A percentile compares a stretch with the other conserved stretches of the same genome.
These are phyloP conservation scores for Pseudocercospora eumusae DNA, from an alignment of 2,329 filamentous ascomycete genomes.

Conservation along the genomic window DNA sequence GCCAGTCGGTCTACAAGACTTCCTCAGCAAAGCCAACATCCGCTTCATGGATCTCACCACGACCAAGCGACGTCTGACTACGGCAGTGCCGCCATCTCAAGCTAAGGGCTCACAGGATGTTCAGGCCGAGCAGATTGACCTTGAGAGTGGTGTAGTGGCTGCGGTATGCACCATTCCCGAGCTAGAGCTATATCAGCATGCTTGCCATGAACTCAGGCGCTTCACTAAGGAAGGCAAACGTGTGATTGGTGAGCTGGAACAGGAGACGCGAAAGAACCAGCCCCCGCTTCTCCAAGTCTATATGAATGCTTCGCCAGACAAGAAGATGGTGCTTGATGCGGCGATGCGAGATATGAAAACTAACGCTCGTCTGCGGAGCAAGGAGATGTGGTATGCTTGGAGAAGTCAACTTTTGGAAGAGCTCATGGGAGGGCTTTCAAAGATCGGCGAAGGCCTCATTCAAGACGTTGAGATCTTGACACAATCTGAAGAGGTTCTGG, in stretches of 20 bases:
- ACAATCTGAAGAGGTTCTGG: slow-evolving; percentile 68
- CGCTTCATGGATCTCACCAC: slow-evolving; percentile 99
- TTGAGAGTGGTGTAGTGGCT: slow-evolving; percentile 81
- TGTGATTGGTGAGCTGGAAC: slow-evolving; percentile 88
- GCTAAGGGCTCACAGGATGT: slow-evolving; percentile 43
- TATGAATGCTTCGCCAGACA: slow-evolving; percentile 76
- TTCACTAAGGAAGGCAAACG: slow-evolving; percentile 92
- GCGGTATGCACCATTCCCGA: slow-evolving; percentile 90
- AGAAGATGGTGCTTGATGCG: slow-evolving; percentile 86
- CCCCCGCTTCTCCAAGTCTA: slow-evolving; percentile 91
- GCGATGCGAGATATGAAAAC: slow-evolving; percentile 98
- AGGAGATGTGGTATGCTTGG: slow-evolving; percentile 98
- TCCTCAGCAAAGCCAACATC: slow-evolving; percentile 92
- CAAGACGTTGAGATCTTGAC: slow-evolving; percentile 67
- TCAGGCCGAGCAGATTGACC: slow-evolving; percentile 37
- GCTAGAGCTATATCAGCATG: slow-evolving; percentile 91
- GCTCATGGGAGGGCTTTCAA: slow-evolving; percentile 75
- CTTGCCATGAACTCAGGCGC: slow-evolving; percentile 91
- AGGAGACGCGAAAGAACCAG: slow-evolving; percentile 84
- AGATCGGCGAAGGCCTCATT: slow-evolving; percentile 74
- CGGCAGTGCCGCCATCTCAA: slow-evolving; percentile 54
- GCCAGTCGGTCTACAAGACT: slow-evolving; percentile 73
- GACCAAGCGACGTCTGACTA: slow-evolving; percentile 86
- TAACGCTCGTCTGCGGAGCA: slow-evolving; percentile 83
- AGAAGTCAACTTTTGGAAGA: slow-evolving; percentile 83